phyloP scores from a whole-genome alignment of 2,329 filamentous ascomycete genomes.

The Cryphonectria radicalis region DNA sequence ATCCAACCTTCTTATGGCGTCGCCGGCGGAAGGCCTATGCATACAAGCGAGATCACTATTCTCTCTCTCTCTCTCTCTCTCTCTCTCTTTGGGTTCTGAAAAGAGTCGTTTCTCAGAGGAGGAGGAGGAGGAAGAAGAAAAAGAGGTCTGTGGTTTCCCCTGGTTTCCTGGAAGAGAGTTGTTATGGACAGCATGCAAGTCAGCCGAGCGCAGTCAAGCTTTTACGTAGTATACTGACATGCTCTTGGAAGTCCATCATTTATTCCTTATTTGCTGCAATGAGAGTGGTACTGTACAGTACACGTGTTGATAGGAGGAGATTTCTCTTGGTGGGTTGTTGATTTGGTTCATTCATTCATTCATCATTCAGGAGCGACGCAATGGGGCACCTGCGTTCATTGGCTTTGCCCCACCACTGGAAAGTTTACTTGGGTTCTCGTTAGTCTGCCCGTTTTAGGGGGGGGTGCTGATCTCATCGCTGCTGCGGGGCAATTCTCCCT shows the following conservation, averaged over 20 bases:
- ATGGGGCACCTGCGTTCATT: neutral
- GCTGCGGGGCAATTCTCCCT: neutral
- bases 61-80: neutral
- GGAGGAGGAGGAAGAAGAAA: neutral
- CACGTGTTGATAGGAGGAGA: too few species aligned
- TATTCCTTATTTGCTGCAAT: neutral
- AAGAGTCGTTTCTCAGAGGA: neutral
- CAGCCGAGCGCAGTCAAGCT: too few species aligned
- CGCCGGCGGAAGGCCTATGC: neutral
- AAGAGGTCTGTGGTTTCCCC: too few species aligned
- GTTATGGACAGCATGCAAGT: neutral
- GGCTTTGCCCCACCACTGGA: neutral
- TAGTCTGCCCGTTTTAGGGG: neutral
- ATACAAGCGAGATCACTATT: neutral
- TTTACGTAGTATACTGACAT: too few species aligned
- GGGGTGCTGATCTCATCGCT: constrained; percentile 11
- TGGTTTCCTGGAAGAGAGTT: too few species aligned
- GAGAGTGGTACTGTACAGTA: too few species aligned
- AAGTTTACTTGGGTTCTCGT: neutral
- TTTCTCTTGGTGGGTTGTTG: neutral
- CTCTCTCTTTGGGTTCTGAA: too few species aligned
- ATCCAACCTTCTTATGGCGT: neutral
- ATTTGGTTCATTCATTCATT: too few species aligned
- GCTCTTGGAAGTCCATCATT: neutral
- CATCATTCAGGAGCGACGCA: neutral